Base-by-base conservation (phyloP, 257 asterid species). In the Coffea canephora region DNA sequence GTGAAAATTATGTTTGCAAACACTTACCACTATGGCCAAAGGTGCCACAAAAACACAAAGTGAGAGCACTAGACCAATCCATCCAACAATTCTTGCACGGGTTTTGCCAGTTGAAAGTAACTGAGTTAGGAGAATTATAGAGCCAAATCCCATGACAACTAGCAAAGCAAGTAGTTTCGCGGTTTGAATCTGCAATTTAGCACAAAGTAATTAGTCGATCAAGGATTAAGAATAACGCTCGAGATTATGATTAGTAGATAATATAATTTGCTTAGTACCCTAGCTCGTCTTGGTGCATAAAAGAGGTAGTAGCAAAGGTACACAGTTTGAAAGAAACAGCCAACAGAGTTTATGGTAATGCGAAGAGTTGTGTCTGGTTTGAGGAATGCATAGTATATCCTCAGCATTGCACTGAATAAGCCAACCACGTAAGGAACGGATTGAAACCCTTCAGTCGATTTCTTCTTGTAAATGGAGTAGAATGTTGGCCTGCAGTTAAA, bases 11-110 rank as follows among this genome's bases (percentile, higher is more conserved):
- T 68, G 5, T 4, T 46, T 12, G 8, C 23, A 6, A 68, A 10
- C 39, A 59, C 87, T 77, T 84, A 90, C 93, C 89, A 91, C 77
- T 59, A 91, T 88, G 82, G 91, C 84, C 69, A 91, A 77, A 3
- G 96, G 96, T 7, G 97, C 97, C 11, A 90, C 85, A 55, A 92
- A 92, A 1, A 92, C 97, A 78, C 93, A 88, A 50, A 92, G 50
- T n/a, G 96, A 88, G 45, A 91, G 90, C 5, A 90, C 79, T 2
- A 90, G 88, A 79, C 92, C 88, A 74, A 91, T 86, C 96, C 96
- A 91, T 69, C 96, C 96, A 48, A 91, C 91, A 19, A 89, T 64
- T 2, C 23, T 31, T 15, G 77, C 89, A 18, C 87, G 91, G 76
- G 62, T 18, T 10, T 80, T 31, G 27, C 89, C 85, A 74, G 86